phyloP scores from a whole-genome alignment of 345 rosid species.

The Brassica incana region DNA sequence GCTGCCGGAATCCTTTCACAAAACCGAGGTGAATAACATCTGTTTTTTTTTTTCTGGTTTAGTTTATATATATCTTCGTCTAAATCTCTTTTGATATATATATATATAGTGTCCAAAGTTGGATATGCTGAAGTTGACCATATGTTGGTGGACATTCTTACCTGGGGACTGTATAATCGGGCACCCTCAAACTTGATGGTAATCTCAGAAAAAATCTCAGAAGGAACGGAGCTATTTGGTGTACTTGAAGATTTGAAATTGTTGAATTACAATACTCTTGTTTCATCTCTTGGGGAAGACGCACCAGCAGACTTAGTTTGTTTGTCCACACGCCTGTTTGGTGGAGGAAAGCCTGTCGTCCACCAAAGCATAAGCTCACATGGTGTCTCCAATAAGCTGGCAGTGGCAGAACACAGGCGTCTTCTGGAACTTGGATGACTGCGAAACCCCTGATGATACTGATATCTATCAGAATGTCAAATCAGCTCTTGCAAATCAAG shows the following conservation, averaged over 20 bases:
- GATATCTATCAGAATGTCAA: not conserved
- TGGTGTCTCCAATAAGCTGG: not conserved
- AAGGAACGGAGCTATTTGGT: not conserved
- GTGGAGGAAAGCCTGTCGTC: not conserved
- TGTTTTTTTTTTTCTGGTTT: not conserved
- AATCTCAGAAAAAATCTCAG: not conserved
- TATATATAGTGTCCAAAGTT: not conserved
- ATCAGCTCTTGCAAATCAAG: not conserved
- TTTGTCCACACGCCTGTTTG: not conserved
- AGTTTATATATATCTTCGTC: not conserved
- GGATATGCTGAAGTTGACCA: not conserved
- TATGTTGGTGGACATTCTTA: not conserved
- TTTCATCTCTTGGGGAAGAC: not conserved
- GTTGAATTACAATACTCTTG: not conserved
- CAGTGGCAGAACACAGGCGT: not conserved
- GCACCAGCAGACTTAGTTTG: not conserved
- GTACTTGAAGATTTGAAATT: not conserved
- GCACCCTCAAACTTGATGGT: not conserved
- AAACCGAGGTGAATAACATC: not conserved
- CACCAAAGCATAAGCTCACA: not conserved
- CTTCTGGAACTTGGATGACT: not conserved
- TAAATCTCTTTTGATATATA: not conserved
- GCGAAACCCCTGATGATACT: not conserved
- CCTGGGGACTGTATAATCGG: not conserved
- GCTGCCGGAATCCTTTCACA: not conserved